Evolutionary conservation across 306 rosid genomes (phyloP).

Genomic region (Senna siamea): DNA sequence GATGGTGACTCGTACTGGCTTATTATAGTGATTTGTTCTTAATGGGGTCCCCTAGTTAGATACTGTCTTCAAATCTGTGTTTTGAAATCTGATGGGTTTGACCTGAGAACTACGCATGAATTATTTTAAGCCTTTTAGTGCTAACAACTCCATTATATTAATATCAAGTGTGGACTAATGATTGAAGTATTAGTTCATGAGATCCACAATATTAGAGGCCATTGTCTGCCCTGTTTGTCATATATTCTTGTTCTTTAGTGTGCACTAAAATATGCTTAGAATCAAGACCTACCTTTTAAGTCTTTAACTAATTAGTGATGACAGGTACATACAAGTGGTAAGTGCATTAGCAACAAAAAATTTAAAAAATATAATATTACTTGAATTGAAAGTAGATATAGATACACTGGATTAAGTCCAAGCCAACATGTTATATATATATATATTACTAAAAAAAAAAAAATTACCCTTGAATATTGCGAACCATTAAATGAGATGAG

Average conservation of each 20-base stretch:
- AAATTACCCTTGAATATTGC: too few relatives aligned
- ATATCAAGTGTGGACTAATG: slow-evolving; percentile 26
- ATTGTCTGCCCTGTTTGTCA: slow-evolving; percentile 37
- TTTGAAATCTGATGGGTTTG: slow-evolving; percentile 51
- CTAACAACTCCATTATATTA: slow-evolving; percentile 42
- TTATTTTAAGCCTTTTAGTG: slow-evolving; percentile 30
- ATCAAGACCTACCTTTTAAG: slow-evolving; percentile 13
- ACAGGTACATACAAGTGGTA: background rate
- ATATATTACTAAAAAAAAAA: too few relatives aligned
- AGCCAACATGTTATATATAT: too few relatives aligned
- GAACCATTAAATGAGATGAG: background rate
- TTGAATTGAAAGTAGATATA: too few relatives aligned
- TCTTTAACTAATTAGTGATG: background rate
- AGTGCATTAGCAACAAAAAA: slow-evolving; percentile 8
- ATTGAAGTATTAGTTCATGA: slow-evolving; percentile 34
- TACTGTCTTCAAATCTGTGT: slow-evolving; percentile 42
- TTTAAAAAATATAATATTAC: too few relatives aligned
- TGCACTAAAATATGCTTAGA: background rate
- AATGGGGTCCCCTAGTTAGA: slow-evolving; percentile 49
- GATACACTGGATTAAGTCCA: too few relatives aligned
- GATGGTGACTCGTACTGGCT: background rate
- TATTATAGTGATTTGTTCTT: background rate
- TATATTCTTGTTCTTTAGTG: slow-evolving; percentile 41
- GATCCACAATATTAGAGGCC: slow-evolving; percentile 28
- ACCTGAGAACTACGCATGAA: slow-evolving; percentile 44